phyloP scores from a whole-genome alignment of 441 rosid genomes.

The Populus tomentosa region DNA sequence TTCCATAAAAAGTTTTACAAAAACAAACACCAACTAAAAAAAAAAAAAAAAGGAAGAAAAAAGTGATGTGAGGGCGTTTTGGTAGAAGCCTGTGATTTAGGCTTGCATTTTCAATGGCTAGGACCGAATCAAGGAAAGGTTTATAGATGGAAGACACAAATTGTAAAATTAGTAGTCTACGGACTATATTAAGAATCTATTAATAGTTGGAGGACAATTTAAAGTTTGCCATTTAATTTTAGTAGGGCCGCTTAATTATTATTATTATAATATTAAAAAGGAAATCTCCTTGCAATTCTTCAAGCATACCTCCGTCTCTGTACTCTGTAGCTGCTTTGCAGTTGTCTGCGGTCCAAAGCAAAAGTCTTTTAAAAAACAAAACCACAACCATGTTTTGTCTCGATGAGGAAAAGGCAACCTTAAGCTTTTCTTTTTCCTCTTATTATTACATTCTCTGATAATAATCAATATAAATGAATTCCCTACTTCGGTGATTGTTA shows the following conservation, averaged over 20 bases:
- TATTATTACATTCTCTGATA: not conserved
- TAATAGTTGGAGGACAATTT: not conserved
- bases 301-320: too few species aligned
- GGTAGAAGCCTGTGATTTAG: too few species aligned
- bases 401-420: not conserved
- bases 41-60: too few species aligned
- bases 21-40: too few species aligned
- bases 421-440: not conserved
- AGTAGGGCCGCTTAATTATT: not conserved
- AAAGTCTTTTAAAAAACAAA: not conserved
- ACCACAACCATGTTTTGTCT: not conserved
- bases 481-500: not conserved
- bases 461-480: not conserved
- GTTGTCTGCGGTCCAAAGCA: not conserved
- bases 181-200: not conserved
- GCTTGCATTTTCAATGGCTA: not conserved
- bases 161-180: not conserved
- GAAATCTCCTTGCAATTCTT: too few species aligned
- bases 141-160: not conserved
- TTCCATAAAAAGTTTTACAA: too few species aligned
- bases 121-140: not conserved
- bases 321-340: not conserved
- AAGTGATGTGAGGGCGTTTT: too few species aligned
- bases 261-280: too few species aligned
- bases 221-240: not conserved